Conservation (phyloP, 2,329 filamentous ascomycete species). For the Botrytis fragariae region DNA sequence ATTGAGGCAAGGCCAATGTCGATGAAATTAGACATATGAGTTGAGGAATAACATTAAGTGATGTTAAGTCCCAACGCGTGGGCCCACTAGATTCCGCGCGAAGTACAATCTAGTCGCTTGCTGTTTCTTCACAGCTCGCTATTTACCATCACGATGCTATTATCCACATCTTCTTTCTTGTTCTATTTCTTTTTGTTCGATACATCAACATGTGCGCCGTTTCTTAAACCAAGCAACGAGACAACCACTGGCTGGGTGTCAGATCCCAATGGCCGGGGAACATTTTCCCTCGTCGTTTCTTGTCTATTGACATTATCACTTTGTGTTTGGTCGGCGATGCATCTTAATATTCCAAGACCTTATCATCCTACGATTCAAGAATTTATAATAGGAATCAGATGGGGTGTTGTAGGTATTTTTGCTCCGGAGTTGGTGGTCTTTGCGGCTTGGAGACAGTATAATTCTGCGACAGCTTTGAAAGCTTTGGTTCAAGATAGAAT, state of each 20-base stretch:
- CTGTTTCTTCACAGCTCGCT: neutral
- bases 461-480: neutral
- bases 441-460: conserved; percentile 28
- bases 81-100: neutral
- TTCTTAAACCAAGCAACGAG: neutral
- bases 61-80: neutral
- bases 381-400: conserved; percentile 31
- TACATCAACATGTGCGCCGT: neutral
- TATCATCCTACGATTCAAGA: conserved; percentile 14
- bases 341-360: conserved; percentile 40
- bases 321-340: conserved; percentile 42
- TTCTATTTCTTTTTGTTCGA: too few relatives aligned
- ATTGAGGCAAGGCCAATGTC: neutral
- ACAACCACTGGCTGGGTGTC: conserved; percentile 19
- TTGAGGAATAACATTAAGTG: neutral
- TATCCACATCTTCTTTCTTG: neutral
- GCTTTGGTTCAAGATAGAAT: neutral
- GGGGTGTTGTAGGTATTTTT: conserved; percentile 38
- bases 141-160: neutral
- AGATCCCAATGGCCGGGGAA: conserved; percentile 37
- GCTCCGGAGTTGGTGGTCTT: conserved; percentile 39
- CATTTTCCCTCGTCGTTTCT: conserved; percentile 38
- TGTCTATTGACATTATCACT: conserved; percentile 40
- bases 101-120: neutral
- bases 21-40: neutral